Evolutionary conservation across 345 rosid genomes (phyloP).

Genomic region (Rubroshorea leprosula): DNA sequence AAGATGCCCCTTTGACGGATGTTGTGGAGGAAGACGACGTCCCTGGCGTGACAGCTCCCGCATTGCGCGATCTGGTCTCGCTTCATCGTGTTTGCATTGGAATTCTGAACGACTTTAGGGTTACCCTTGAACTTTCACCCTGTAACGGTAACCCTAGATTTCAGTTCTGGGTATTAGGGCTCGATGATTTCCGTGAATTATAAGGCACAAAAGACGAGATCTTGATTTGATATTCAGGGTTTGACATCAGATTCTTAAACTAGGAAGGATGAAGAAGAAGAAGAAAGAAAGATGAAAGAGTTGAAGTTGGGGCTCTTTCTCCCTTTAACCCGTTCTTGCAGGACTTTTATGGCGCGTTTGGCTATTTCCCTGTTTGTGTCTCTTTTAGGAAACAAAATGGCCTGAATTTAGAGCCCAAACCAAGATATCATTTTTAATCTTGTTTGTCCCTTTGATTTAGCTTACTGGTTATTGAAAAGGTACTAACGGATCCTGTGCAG

Average conservation of each 20-base stretch:
- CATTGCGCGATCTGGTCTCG: conserved; percentile 28
- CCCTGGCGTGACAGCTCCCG: conserved; percentile 26
- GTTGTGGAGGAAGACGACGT: conserved; percentile 35
- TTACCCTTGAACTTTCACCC: background rate
- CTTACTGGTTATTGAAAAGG: no score
- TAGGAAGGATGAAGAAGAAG: background rate
- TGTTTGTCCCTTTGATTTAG: no score
- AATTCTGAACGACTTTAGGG: background rate
- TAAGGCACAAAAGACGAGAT: background rate
- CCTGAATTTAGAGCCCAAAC: no score
- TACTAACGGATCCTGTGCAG: background rate
- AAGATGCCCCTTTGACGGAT: conserved; percentile 23
- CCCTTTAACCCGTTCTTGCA: no score
- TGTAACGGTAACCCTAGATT: background rate
- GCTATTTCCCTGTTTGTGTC: no score
- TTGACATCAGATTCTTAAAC: background rate
- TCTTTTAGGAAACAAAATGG: no score
- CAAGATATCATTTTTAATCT: no score
- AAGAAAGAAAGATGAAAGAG: background rate
- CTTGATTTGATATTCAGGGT: background rate
- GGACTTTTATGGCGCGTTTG: no score
- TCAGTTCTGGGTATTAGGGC: background rate
- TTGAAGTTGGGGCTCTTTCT: background rate
- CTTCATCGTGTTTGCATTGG: conserved; percentile 20
- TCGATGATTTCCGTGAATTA: background rate